These are phyloP conservation scores for Paecilomyces variotii DNA, from an alignment of 2,329 filamentous ascomycete species.

Conservation along the genomic window DNA sequence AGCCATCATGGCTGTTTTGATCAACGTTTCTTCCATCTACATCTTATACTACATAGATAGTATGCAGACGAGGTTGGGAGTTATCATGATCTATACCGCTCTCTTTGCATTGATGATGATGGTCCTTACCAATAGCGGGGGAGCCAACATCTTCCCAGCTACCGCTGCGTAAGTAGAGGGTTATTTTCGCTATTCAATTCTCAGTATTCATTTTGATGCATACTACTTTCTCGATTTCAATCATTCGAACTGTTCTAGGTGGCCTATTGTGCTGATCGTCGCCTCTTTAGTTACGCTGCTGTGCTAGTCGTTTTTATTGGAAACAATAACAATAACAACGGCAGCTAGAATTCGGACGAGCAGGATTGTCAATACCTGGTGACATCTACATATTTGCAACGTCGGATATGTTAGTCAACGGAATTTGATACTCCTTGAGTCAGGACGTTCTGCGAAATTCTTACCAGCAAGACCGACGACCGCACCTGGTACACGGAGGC, in stretches of 20 bases:
- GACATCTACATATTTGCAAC: background rate
- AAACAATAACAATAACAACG: background rate
- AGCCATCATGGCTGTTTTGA: background rate
- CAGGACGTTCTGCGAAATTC: background rate
- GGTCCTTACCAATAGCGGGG: background rate
- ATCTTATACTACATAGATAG: background rate
- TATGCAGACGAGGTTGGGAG: background rate
- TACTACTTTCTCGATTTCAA: background rate
- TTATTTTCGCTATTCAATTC: too few species aligned
- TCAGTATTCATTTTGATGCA: too few species aligned
- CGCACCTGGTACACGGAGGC: background rate
- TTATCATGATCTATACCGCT: background rate
- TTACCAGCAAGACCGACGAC: background rate
- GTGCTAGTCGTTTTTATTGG: conserved; percentile 6
- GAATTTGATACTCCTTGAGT: background rate
- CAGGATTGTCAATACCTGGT: too few species aligned
- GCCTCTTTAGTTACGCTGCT: background rate
- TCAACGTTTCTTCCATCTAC: background rate
- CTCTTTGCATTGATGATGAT: background rate
- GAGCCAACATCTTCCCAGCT: background rate
- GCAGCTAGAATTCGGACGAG: background rate
- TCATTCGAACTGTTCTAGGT: background rate
- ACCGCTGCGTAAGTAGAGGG: background rate
- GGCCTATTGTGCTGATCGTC: background rate
- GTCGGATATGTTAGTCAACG: background rate